Percentiles rank a stretch among this genome's conserved stretches.
Evolutionary conservation across 2,329 filamentous ascomycete genomes (phyloP).

Genomic region (Aspergillus eucalypticola): DNA sequence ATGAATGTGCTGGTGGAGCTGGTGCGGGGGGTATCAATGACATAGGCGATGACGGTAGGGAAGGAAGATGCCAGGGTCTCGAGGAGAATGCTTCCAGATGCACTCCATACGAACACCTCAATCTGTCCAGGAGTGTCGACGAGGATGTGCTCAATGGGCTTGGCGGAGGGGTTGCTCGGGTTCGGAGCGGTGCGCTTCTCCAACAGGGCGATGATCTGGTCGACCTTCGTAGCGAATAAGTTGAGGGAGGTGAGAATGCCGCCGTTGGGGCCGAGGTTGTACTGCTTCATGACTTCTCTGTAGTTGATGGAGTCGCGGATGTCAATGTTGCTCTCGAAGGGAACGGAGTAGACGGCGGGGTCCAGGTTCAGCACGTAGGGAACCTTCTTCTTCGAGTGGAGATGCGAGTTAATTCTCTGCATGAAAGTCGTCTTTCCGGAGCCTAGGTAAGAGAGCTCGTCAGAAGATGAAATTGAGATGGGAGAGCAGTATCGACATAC

Average conservation of each 20-base stretch:
- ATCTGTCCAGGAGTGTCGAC: slow-evolving; percentile 97
- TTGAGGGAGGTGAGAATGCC: slow-evolving; percentile 95
- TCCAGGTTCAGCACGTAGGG: slow-evolving; percentile 98
- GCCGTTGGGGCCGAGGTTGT: slow-evolving; percentile 94
- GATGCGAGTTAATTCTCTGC: slow-evolving; percentile 93
- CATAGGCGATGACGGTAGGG: slow-evolving; percentile 93
- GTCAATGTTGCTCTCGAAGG: slow-evolving; percentile 97
- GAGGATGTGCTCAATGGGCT: slow-evolving; percentile 76
- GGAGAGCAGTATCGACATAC: slow-evolving; percentile 45
- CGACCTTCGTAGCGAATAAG: slow-evolving; percentile 95
- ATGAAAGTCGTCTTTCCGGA: slow-evolving; percentile 99
- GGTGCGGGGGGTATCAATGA: slow-evolving; percentile 94
- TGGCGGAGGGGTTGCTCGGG: slow-evolving; percentile 45
- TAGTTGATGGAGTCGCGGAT: slow-evolving; percentile 99
- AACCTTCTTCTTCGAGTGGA: slow-evolving; percentile 75
- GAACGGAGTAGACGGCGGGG: slow-evolving; percentile 87
- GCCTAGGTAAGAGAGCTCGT: slow-evolving; percentile 50
- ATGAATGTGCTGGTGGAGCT: slow-evolving; percentile 96
- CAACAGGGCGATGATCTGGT: slow-evolving; percentile 84
- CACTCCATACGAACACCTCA: slow-evolving; percentile 98
- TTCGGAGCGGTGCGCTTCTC: slow-evolving; percentile 79
- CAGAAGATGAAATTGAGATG: slow-evolving; percentile 6
- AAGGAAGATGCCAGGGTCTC: slow-evolving; percentile 91
- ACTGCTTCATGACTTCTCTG: slow-evolving; percentile 99
- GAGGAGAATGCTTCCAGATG: slow-evolving; percentile 88